phyloP scores from a whole-genome alignment of 768 basidiomycete genomes.

The Russula abietina region DNA sequence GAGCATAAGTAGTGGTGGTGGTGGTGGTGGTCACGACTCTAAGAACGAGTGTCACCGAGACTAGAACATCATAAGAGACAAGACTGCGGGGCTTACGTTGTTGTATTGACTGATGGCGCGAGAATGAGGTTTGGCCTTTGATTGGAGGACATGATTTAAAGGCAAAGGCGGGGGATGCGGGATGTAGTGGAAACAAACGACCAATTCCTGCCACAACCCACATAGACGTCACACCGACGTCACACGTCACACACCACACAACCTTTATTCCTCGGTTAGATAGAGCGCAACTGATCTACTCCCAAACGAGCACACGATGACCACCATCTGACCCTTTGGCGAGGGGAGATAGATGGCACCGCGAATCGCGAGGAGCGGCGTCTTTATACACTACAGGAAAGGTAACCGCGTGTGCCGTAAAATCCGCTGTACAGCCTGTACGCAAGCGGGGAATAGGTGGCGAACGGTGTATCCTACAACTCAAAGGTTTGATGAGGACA shows the following conservation, averaged over 20 bases:
- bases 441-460: background rate
- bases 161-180: conserved; percentile 18
- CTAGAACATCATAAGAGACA: background rate
- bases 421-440: background rate
- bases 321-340: background rate
- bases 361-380: background rate
- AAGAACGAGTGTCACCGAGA: conserved; percentile 7
- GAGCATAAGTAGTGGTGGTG: conserved; percentile 83
- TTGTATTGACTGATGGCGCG: conserved; percentile 79
- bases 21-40: conserved; percentile 91
- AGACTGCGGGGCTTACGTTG: conserved; percentile 50
- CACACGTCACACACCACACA: background rate
- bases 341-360: background rate
- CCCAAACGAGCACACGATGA: background rate
- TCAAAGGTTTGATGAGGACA: background rate
- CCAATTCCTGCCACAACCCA: background rate
- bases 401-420: background rate
- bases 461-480: background rate
- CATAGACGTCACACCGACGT: conserved; percentile 6
- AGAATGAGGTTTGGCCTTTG: conserved; percentile 65
- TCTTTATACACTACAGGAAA: too few relatives aligned
- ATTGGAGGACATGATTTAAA: conserved; percentile 51
- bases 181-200: conserved; percentile 24
- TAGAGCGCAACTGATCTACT: too few relatives aligned
- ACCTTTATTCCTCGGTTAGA: too few relatives aligned